Evolutionary conservation across 2,329 filamentous ascomycete genomes (phyloP).

Genomic region (Chaetomium olivaceum): DNA sequence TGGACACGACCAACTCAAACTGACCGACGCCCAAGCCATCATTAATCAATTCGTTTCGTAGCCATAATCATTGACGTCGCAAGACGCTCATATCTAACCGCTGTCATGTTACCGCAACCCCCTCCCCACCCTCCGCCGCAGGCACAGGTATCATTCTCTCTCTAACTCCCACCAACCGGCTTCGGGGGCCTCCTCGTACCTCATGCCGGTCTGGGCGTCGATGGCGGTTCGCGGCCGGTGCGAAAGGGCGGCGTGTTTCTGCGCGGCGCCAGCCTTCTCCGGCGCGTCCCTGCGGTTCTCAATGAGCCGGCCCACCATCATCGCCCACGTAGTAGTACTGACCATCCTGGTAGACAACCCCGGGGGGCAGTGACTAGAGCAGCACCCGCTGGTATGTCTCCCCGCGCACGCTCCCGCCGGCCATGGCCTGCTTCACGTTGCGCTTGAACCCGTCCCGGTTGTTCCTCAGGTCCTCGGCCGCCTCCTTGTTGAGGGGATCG

Average conservation of each 20-base stretch:
- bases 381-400: slow-evolving; percentile 76
- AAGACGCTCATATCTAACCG: slow-evolving; percentile 18
- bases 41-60: slow-evolving; percentile 20
- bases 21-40: background rate
- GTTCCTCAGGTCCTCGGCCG: slow-evolving; percentile 83
- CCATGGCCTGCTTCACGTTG: slow-evolving; percentile 84
- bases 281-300: slow-evolving; percentile 98
- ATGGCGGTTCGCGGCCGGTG: slow-evolving; percentile 92
- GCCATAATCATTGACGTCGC: slow-evolving; percentile 26
- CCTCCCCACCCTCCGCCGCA: background rate
- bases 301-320: slow-evolving; percentile 69
- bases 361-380: slow-evolving; percentile 54
- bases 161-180: slow-evolving; percentile 71
- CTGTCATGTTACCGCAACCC: background rate
- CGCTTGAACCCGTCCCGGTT: slow-evolving; percentile 89
- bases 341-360: background rate
- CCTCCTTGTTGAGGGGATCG: slow-evolving; percentile 98
- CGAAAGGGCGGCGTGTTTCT: slow-evolving; percentile 91
- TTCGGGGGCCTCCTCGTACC: slow-evolving; percentile 84
- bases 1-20: background rate
- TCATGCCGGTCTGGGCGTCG: slow-evolving; percentile 86
- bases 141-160: slow-evolving; percentile 9
- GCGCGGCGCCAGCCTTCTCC: slow-evolving; percentile 74
- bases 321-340: background rate
- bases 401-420: slow-evolving; percentile 72